Evolutionary conservation across 2,329 filamentous ascomycete species (phyloP), one percentile per base, ranked within the genome.

Genomic region (Kalaharituber pfeilii): DNA sequence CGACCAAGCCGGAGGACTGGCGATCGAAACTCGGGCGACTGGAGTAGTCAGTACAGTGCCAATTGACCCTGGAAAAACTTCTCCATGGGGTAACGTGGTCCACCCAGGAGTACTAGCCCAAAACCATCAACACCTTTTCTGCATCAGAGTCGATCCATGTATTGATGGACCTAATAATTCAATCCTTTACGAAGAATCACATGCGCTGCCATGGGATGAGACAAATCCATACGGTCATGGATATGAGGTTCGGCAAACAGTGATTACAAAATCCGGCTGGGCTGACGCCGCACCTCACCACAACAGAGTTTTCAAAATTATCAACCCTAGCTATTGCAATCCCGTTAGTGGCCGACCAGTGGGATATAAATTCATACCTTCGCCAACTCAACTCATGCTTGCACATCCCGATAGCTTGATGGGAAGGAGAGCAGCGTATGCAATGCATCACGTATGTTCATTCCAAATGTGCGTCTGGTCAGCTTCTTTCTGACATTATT

Each of bases 121-220:
- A 57, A 79, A 82, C 65, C 81, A 85, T 60, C 81, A 85, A 64
- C 81, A 85, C 67, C 72, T 84, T 44, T 84, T 85, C 64, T 74
- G 71, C 24, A 67, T 79, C 42, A 73, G 81, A 1, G 75, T 84
- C 50, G 80, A 85, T 60, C 79, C 80, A 0, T 76, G 76, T 7
- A 72, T 82, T 36, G 79, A 82, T 59, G 68, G 72, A 22, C 69
- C 74, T 62, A 62, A 69, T 2, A 81, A 79, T 57, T 73, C 72
- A 0, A 66, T 80, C 5, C 65, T 76, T 6, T 67, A 72, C 51
- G 75, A 78, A 62, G 76, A 79, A 63, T 73, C 74, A 0, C 69
- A 73, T 30, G 65, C 72, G 0, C 68, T 73, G 1, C 70, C 72
- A 1, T 69, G 70, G 62, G 71, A 77, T 58, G 68, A 73, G 0